Evolutionary conservation across 768 basidiomycete genomes (phyloP), one percentile per base, ranked within the genome.

Genomic region (Naganishia antarctica): DNA sequence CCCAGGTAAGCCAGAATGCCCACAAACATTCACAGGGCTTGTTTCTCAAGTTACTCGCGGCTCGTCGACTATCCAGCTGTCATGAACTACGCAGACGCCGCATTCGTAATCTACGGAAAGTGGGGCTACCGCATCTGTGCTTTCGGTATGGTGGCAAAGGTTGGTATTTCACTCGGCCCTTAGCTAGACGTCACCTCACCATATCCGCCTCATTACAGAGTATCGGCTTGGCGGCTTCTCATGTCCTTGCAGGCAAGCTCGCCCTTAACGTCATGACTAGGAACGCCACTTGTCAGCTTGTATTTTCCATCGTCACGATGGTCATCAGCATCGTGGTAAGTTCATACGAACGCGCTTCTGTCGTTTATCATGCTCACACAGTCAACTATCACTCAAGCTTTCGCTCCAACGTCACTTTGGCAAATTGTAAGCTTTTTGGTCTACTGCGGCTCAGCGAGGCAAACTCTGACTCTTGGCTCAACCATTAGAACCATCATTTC

Each of bases 31-130:
- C n/a, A n/a, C n/a, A n/a, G n/a, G n/a, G n/a, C n/a, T n/a, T n/a
- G n/a, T n/a, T n/a, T n/a, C n/a, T n/a, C n/a, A n/a, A n/a, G n/a
- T n/a, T n/a, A n/a, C n/a, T n/a, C n/a, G n/a, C n/a, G n/a, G n/a
- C n/a, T 28, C 16, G 29, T 34, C 21, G 1, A 21, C 13, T 6
- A 13, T 25, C 21, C 4, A 57, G 53, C 31, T 25, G 32, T 29
- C n/a, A 70, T 68, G 70, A 61, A 70, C 50, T 66, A 51, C 40
- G 65, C 60, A n/a, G 69, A 71, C 51, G 70, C 66, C 16, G 70
- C 69, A 40, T 63, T 48, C 26, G 40, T 71, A 21, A 64, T 71
- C 44, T 69, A 68, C 41, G 70, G 70, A 16, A 61, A 61, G 43
- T 64, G 61, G 59, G 70, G 68, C 18, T 53, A 66, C 45, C 60